Base-by-base conservation (phyloP, 2,329 filamentous ascomycete genomes). In the Lasiodiplodia hormozganensis region DNA sequence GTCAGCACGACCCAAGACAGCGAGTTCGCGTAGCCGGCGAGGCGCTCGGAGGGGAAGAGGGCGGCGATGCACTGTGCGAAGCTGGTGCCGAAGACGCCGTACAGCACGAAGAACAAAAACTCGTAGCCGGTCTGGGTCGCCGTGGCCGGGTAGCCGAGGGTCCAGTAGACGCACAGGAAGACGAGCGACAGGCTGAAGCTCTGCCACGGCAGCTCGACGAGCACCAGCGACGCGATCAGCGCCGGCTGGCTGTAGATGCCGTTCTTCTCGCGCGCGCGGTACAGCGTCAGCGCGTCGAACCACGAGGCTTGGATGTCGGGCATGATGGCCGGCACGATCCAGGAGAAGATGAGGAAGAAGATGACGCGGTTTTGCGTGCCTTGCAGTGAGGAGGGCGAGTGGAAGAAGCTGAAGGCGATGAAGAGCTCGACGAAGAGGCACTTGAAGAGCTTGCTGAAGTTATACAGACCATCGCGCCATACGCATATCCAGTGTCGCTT, bases 221-320 rank as follows among this genome's bases (percentile, higher is more conserved):
- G 72, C 4, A 93, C 85, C 1, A 86, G 85, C 0, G 87, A 89
- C 2, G 87, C 88, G 0, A 87, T 86, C 78, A 91, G 92, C 0
- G 91, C 90, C 16, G 86, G 79, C 91, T 91, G 93, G 2, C 87
- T 89, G 79, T 95, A 96, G 31, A 93, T 93, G 76, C 93, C 93
- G n/a, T 87, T 92, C 60, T 89, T 86, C 76, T 96, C 92, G 5
- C 92, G 86, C 1, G 86, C 88, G 75, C 90, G 82, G 80, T 92
- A 95, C 25, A 95, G 83, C 40, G 86, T 83, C 4, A 90, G 85
- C 53, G 88, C 86, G 69, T 86, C 82, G 64, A 93, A 81, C 75
- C 91, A 94, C 4, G 87, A 86, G 0, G 92, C 92, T 74, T 94
- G 90, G 0, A 94, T 83, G 72, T 94, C 91, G 73, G 94, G 90